phyloP scores from a whole-genome alignment of 2,329 filamentous ascomycete species.

The Annulohypoxylon truncatum region DNA sequence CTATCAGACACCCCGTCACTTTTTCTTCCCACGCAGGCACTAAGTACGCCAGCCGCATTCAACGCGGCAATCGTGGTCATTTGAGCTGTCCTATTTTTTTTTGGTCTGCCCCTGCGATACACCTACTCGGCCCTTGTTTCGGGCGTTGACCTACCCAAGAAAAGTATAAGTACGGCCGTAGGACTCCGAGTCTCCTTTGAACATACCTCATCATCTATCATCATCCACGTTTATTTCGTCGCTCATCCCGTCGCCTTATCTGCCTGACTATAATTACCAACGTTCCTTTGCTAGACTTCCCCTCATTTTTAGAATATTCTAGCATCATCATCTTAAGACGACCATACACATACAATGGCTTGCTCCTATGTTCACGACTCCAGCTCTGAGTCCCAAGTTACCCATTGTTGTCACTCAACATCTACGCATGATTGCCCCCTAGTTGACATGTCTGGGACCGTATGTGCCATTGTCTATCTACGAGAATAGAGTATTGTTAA shows the following conservation, averaged over 20 bases:
- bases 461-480: slow-evolving; percentile 25
- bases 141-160: slow-evolving; percentile 25
- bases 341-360: slow-evolving; percentile 29
- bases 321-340: slow-evolving; percentile 9
- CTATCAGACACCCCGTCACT: slow-evolving; percentile 28
- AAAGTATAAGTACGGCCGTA: slow-evolving; percentile 42
- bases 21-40: slow-evolving; percentile 29
- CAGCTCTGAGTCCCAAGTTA: slow-evolving; percentile 8
- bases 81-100: slow-evolving; percentile 27
- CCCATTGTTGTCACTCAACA: slow-evolving; percentile 17
- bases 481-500: slow-evolving; percentile 21
- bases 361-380: slow-evolving; percentile 28
- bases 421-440: slow-evolving; percentile 18
- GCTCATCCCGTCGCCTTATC: slow-evolving; percentile 6
- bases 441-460: slow-evolving; percentile 39
- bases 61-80: slow-evolving; percentile 37
- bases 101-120: slow-evolving; percentile 29
- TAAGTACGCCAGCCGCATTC: slow-evolving; percentile 38
- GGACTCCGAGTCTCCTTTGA: slow-evolving; percentile 23
- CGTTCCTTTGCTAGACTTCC: slow-evolving; percentile 24
- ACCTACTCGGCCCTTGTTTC: slow-evolving; percentile 35
- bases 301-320: neutral
- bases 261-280: slow-evolving; percentile 8
- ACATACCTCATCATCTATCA: slow-evolving; percentile 34
- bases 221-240: slow-evolving; percentile 30